Conservation (phyloP, 2,329 filamentous ascomycete species). For the Albophoma yamanashiensis region DNA sequence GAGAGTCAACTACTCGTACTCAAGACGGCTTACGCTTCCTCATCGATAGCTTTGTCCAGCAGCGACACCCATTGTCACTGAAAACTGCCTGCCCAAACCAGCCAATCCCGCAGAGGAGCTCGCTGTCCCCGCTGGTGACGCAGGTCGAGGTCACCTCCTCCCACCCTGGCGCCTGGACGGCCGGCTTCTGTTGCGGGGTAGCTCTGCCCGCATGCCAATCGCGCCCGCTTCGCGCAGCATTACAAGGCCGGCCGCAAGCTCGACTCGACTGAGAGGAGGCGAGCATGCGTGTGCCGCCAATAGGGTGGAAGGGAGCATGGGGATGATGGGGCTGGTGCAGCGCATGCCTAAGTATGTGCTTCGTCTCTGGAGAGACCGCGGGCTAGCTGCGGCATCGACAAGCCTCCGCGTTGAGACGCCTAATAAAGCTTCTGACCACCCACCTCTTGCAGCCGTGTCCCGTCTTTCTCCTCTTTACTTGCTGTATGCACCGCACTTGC, state of each 20-base stretch:
- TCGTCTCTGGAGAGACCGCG: not conserved
- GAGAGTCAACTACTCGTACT: not conserved
- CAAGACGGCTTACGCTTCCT: too few relatives aligned
- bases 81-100: too few relatives aligned
- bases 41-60: not conserved
- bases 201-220: not conserved
- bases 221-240: not conserved
- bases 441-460: not conserved
- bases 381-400: not conserved
- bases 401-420: not conserved
- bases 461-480: not conserved
- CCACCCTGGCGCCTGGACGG: not conserved
- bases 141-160: not conserved
- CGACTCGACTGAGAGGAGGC: not conserved
- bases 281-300: not conserved
- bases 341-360: not conserved
- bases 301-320: not conserved
- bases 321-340: not conserved
- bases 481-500: not conserved
- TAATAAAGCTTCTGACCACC: constrained; percentile 1
- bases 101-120: not conserved
- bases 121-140: not conserved
- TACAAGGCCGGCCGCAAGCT: not conserved
- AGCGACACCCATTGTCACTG: too few relatives aligned
- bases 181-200: not conserved